phyloP scores from a whole-genome alignment of 441 rosid species.

The Euphorbia celastroides region DNA sequence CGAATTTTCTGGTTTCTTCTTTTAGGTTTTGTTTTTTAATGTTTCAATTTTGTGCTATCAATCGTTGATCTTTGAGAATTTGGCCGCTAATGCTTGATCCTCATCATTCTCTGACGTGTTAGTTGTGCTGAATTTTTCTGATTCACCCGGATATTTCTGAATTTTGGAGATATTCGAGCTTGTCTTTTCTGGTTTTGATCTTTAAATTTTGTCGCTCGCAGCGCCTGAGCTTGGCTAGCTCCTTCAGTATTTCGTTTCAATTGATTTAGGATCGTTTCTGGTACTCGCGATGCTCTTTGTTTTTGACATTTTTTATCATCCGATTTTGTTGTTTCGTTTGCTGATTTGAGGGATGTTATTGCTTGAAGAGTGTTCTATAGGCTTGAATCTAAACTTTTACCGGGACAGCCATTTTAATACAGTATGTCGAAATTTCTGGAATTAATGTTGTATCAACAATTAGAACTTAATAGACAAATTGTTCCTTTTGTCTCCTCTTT shows the following conservation, averaged over 20 bases:
- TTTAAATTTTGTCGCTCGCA: slow-evolving; percentile 5
- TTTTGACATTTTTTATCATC: background rate
- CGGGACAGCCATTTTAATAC: background rate
- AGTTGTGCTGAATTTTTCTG: slow-evolving; percentile 6
- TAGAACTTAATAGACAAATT: background rate
- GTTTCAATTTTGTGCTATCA: slow-evolving; percentile 3
- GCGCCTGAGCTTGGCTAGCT: slow-evolving; percentile 8
- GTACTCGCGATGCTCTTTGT: background rate
- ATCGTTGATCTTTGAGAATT: background rate
- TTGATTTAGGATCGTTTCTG: background rate
- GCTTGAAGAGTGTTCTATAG: background rate
- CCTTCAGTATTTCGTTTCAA: background rate
- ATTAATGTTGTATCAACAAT: background rate
- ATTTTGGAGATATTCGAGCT: background rate
- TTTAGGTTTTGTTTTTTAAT: slow-evolving; percentile 11
- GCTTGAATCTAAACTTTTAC: background rate
- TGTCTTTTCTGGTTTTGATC: slow-evolving; percentile 9
- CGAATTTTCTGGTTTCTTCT: background rate
- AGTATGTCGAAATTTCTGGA: background rate
- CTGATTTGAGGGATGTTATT: slow-evolving; percentile 1
- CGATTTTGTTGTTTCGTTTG: slow-evolving; percentile 1
- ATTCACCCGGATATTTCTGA: background rate
- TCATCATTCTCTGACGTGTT: slow-evolving; percentile 9
- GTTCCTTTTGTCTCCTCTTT: background rate
- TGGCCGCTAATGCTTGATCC: slow-evolving; percentile 22